Conservation (phyloP, 208 protist genomes). For the Trypanosoma platydactyli region DNA sequence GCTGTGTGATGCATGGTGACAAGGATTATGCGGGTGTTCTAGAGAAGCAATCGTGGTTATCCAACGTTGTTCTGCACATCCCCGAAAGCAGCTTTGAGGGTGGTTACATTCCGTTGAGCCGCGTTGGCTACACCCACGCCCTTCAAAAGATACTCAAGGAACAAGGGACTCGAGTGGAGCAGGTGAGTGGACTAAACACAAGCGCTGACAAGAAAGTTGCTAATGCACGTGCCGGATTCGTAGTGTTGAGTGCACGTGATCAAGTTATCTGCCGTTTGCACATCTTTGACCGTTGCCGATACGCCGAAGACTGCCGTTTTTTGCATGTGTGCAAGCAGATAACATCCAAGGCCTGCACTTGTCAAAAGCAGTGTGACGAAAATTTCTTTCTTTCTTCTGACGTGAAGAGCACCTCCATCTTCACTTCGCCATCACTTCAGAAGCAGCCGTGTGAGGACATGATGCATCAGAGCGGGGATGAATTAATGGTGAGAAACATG, state of each 20-base stretch:
- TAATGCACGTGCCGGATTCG: neutral
- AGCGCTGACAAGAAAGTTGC: neutral
- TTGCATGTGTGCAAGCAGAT: slow-evolving; percentile 78
- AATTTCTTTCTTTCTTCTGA: neutral
- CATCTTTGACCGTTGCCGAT: slow-evolving; percentile 67
- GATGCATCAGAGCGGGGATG: too few relatives aligned
- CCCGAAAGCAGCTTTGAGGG: slow-evolving; percentile 11
- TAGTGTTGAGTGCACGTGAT: slow-evolving; percentile 19
- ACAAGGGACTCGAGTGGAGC: slow-evolving; percentile 18
- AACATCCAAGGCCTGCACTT: neutral
- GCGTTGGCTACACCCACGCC: slow-evolving; percentile 67
- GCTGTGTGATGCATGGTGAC: slow-evolving; percentile 73
- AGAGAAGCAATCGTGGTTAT: slow-evolving; percentile 12
- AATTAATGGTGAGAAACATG: too few relatives aligned
- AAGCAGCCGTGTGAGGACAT: too few relatives aligned
- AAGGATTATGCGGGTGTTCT: slow-evolving; percentile 5
- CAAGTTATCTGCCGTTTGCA: slow-evolving; percentile 61
- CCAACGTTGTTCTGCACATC: slow-evolving; percentile 8
- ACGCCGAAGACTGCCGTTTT: slow-evolving; percentile 82
- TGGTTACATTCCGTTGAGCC: slow-evolving; percentile 39
- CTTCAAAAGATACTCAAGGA: slow-evolving; percentile 55
- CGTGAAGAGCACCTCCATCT: too few relatives aligned
- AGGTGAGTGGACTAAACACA: neutral
- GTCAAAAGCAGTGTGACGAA: neutral
- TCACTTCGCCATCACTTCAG: too few relatives aligned